Conservation (phyloP, 768 basidiomycete species). For the Mycena sanguinolenta region DNA sequence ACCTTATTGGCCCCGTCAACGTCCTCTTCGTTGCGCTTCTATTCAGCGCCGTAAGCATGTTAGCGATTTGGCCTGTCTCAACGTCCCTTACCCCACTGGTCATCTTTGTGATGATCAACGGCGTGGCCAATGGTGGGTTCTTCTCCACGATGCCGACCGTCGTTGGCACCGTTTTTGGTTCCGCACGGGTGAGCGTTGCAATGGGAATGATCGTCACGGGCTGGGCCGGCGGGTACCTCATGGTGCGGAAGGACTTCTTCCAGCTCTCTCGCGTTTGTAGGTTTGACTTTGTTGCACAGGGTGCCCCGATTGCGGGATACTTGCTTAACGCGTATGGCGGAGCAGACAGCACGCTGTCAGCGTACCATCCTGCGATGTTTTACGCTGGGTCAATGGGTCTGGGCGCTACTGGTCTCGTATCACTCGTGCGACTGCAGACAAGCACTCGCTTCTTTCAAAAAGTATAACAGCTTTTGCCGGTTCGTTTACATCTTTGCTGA, state of each 20-base stretch:
- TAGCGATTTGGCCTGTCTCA: conserved; percentile 46
- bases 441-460: conserved; percentile 22
- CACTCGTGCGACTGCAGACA: conserved; percentile 23
- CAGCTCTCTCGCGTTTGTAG: not conserved
- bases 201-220: conserved; percentile 51
- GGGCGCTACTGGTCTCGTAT: conserved; percentile 39
- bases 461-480: conserved; percentile 9
- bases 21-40: conserved; percentile 44
- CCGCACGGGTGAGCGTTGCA: conserved; percentile 45
- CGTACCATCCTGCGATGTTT: conserved; percentile 48
- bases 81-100: conserved; percentile 41
- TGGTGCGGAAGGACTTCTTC: conserved; percentile 6
- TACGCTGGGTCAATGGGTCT: conserved; percentile 45
- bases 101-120: conserved; percentile 44
- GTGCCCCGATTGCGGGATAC: conserved; percentile 47
- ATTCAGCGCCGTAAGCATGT: conserved; percentile 46
- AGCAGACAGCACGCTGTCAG: conserved; percentile 34
- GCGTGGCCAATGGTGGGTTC: conserved; percentile 49
- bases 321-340: conserved; percentile 45
- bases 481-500: not conserved
- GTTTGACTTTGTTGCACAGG: conserved; percentile 17
- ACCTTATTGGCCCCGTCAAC: conserved; percentile 46
- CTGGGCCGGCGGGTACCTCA: conserved; percentile 45
- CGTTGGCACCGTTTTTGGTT: conserved; percentile 45
- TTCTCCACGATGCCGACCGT: conserved; percentile 50